These are phyloP conservation scores for Colletotrichum sp. DNA, from an alignment of 2,329 filamentous ascomycete species.

Conservation along the genomic window DNA sequence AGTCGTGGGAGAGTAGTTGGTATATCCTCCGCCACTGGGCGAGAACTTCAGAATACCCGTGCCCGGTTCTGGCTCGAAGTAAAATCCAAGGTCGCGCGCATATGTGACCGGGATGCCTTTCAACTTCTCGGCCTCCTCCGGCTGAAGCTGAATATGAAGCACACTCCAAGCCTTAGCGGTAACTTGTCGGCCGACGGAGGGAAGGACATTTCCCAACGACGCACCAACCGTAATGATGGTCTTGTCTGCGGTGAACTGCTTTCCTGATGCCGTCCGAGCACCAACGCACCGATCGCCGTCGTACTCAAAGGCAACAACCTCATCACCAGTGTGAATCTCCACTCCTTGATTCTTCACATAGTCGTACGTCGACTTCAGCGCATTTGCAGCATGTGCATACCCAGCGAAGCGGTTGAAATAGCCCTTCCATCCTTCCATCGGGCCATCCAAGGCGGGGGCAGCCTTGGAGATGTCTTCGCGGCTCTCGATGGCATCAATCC, in stretches of 20 bases:
- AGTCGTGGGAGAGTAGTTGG: conserved; percentile 38
- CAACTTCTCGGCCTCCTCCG: conserved; percentile 56
- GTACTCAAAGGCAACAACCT: background rate
- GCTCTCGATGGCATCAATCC: conserved; percentile 39
- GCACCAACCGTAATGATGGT: background rate
- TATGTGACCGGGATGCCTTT: conserved; percentile 66
- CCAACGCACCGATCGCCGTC: conserved; percentile 25
- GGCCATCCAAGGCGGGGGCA: conserved; percentile 52
- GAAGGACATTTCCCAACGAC: background rate
- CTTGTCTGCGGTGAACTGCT: conserved; percentile 24
- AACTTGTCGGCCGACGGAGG: background rate
- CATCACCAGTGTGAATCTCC: background rate
- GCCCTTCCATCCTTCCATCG: conserved; percentile 58
- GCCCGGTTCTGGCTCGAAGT: conserved; percentile 66
- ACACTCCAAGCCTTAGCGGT: conserved; percentile 50
- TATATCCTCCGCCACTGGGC: conserved; percentile 62
- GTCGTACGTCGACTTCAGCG: conserved; percentile 50
- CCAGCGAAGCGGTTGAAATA: conserved; percentile 64
- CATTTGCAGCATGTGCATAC: conserved; percentile 60
- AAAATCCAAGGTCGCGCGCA: conserved; percentile 66
- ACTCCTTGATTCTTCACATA: conserved; percentile 33
- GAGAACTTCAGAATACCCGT: conserved; percentile 66
- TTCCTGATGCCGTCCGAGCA: conserved; percentile 27
- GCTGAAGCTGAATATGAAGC: conserved; percentile 61
- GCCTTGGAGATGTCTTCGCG: conserved; percentile 41